Base-by-base conservation (phyloP, 2,329 filamentous ascomycete genomes). In the Penicillium griseofulvum region DNA sequence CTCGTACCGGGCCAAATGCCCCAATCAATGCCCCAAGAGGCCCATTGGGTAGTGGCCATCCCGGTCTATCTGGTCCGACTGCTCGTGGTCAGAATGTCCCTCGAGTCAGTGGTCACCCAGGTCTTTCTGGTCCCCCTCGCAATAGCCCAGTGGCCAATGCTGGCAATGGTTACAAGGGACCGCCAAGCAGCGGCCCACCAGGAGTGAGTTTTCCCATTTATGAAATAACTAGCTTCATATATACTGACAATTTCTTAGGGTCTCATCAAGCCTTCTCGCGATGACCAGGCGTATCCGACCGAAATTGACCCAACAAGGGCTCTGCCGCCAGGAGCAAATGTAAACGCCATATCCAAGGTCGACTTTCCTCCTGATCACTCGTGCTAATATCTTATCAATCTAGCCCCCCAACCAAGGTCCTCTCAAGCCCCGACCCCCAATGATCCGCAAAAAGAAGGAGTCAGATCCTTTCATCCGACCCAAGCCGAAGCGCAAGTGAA, bases 391-490 rank as follows among this genome's bases (percentile, higher is more conserved):
- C 38, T 29, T 47, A 43, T 51, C 37, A 36, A 45, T 54, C 17
- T 59, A 69, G 68, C 22, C 37, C 44, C 39, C 62, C 33, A 58
- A 57, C 43, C 57, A 52, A 12, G 56, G 46, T 31, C 48, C 43
- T 22, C 50, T 48, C 7, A 63, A 59, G 45, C 64, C 61, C 16
- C 60, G 54, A 33, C 72, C 69, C 24, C 66, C 68, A 22, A 66
- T 65, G 19, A 66, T 71, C 49, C 72, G 74, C 44, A 73, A 69
- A 46, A 76, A 73, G 62, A 76, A 75, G 57, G 67, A 71, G 22
- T 66, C 56, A 19, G 74, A 76, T 52, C 72, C 73, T 4, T 76
- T 76, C 55, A 76, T 76, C 55, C 67, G 74, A 36, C 74, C 74
- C 16, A 76, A 74, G 58, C 65, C 68, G 52, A 69, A 69, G 56